Evolutionary conservation across 352 stramenopile genomes (phyloP).

Genomic region (Globisporangium paroecandrum): DNA sequence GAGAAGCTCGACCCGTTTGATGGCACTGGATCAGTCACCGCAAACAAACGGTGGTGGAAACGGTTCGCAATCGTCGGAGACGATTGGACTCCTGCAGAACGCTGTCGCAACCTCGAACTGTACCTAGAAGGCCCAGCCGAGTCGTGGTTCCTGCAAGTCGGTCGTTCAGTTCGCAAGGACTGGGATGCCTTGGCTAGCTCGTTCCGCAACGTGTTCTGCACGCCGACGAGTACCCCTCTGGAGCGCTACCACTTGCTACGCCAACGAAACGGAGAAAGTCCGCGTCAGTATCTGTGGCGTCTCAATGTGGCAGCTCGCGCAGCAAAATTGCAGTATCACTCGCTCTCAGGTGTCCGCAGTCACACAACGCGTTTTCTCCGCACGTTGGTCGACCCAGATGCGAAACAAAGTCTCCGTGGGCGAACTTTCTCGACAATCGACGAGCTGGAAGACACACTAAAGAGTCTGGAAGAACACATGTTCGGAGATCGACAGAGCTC

Average conservation of each 20-base stretch:
- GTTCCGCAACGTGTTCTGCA: neutral
- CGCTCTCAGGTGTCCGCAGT: neutral
- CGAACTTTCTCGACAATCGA: neutral
- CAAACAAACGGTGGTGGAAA: neutral
- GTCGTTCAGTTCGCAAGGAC: neutral
- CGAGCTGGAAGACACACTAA: neutral
- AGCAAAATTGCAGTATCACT: neutral
- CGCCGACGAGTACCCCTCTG: neutral
- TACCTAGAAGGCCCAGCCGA: neutral
- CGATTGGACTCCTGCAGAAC: neutral
- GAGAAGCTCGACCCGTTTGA: neutral
- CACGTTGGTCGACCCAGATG: neutral
- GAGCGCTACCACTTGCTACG: neutral
- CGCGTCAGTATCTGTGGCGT: constrained; percentile 4
- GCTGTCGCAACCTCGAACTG: neutral
- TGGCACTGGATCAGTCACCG: neutral
- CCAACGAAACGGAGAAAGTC: neutral
- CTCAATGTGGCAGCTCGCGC: neutral
- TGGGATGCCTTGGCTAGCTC: neutral
- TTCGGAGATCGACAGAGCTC: neutral
- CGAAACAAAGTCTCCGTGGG: neutral
- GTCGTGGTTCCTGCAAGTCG: neutral
- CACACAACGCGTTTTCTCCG: neutral
- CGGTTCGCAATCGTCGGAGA: neutral
- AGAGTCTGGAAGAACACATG: neutral